Conservation (phyloP, 2,329 filamentous ascomycete species). For the Pseudogymnoascus sp. region DNA sequence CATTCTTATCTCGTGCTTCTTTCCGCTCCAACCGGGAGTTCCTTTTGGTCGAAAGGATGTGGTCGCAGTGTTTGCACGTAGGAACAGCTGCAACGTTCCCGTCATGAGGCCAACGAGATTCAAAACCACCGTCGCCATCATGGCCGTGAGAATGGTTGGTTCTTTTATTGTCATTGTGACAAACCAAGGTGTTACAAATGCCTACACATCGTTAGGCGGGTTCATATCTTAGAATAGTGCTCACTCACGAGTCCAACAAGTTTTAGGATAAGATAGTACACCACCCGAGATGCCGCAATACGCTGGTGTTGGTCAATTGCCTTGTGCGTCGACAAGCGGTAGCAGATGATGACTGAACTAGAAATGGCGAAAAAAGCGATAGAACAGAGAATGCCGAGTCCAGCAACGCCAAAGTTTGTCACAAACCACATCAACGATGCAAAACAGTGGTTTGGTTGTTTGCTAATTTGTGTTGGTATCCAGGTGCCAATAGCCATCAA, state of each 20-base stretch:
- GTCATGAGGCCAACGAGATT: conserved; percentile 61
- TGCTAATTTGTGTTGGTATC: conserved; percentile 49
- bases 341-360: conserved; percentile 48
- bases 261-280: conserved; percentile 54
- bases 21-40: conserved; percentile 42
- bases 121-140: conserved; percentile 59
- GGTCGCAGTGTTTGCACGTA: conserved; percentile 55
- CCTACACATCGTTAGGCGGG: conserved; percentile 34
- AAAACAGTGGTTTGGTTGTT: conserved; percentile 55
- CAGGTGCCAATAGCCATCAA: conserved; percentile 50
- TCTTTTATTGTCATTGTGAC: conserved; percentile 46
- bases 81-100: conserved; percentile 59
- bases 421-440: conserved; percentile 64
- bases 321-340: conserved; percentile 48
- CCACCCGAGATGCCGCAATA: conserved; percentile 60
- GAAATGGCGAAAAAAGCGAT: conserved; percentile 46
- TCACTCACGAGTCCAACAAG: conserved; percentile 51
- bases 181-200: conserved; percentile 59
- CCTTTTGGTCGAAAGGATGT: conserved; percentile 46
- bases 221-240: neutral
- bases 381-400: conserved; percentile 47
- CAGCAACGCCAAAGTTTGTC: conserved; percentile 51
- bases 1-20: conserved; percentile 42
- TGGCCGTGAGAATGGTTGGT: conserved; percentile 45
- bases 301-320: conserved; percentile 53